Percentiles rank a stretch among this genome's conserved stretches.
These are phyloP conservation scores for Leccinum subspadiceum DNA, from an alignment of 1,284 basidiomycete genomes.

Conservation along the genomic window DNA sequence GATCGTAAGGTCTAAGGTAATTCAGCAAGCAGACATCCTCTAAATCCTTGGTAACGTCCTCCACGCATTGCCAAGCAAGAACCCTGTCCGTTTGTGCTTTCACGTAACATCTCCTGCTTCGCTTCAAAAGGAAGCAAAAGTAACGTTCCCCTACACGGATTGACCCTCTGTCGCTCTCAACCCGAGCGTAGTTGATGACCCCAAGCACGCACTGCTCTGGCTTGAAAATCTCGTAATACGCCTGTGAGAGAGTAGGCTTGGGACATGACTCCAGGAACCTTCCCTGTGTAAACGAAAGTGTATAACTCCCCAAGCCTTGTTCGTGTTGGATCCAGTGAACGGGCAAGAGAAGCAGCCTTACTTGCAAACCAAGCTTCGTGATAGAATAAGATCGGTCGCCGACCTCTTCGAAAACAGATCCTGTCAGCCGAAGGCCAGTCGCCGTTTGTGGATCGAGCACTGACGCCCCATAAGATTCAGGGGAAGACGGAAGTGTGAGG, in stretches of 20 bases:
- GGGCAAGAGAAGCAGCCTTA: conserved; percentile 15
- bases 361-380: conserved; percentile 17
- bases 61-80: conserved; percentile 12
- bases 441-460: conserved; percentile 3
- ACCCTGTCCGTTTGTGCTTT: conserved; percentile 18
- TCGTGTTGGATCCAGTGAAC: conserved; percentile 7
- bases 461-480: conserved; percentile 10
- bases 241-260: conserved; percentile 11
- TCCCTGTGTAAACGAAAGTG: conserved; percentile 15
- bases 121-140: conserved; percentile 14
- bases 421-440: conserved; percentile 7
- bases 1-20: conserved; percentile 6
- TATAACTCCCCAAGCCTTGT: conserved; percentile 5
- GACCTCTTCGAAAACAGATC: conserved; percentile 18
- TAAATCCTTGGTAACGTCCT: conserved; percentile 10
- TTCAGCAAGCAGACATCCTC: conserved; percentile 13
- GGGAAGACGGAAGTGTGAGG: conserved; percentile 13
- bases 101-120: conserved; percentile 7
- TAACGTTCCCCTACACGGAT: conserved; percentile 14
- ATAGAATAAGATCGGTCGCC: conserved; percentile 18
- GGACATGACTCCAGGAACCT: conserved; percentile 9
- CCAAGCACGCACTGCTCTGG: conserved; percentile 18
- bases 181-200: conserved; percentile 16
- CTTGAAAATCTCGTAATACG: conserved; percentile 17
- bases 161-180: conserved; percentile 7